phyloP scores from a whole-genome alignment of 371 early-diverging fungal genomes.

The Saksenaea oblongispora region DNA sequence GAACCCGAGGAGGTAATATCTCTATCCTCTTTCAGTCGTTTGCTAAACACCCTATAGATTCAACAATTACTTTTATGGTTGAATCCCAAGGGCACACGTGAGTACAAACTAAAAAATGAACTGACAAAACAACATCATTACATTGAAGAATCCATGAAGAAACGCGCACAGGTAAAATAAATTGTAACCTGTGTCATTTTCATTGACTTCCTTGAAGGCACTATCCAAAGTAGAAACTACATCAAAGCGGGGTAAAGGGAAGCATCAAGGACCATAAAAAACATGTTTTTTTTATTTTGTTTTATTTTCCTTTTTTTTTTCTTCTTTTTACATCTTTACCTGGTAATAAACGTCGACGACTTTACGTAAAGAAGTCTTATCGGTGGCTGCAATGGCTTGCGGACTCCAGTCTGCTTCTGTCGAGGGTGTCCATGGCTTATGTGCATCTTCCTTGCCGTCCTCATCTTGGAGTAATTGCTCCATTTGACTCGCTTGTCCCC shows the following conservation, averaged over 20 bases:
- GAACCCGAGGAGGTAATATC: constrained; percentile 46
- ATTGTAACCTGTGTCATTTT: neutral
- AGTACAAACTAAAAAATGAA: constrained; percentile 39
- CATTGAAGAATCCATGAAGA: constrained; percentile 44
- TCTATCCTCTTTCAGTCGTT: neutral
- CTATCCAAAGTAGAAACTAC: constrained; percentile 4
- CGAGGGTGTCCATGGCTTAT: neutral
- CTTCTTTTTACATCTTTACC: constrained; percentile 1
- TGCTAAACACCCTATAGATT: constrained; percentile 22
- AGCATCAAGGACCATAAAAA: neutral
- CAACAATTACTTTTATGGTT: constrained; percentile 46
- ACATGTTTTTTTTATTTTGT: neutral
- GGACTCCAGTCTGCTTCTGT: neutral
- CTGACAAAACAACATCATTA: constrained; percentile 35
- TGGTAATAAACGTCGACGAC: constrained; percentile 5
- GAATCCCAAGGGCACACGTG: constrained; percentile 48
- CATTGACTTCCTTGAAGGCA: neutral
- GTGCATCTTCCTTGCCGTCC: neutral
- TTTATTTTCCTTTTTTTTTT: neutral
- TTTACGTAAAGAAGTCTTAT: constrained; percentile 3
- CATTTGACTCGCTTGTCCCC: constrained; percentile 51
- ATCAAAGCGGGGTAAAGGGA: constrained; percentile 7
- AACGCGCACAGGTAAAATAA: constrained; percentile 29
- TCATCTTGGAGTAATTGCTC: constrained; percentile 2
- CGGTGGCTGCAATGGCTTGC: neutral